Evolutionary conservation across 2,329 filamentous ascomycete species (phyloP).

Genomic region (Raffaelea ambrosiae): DNA sequence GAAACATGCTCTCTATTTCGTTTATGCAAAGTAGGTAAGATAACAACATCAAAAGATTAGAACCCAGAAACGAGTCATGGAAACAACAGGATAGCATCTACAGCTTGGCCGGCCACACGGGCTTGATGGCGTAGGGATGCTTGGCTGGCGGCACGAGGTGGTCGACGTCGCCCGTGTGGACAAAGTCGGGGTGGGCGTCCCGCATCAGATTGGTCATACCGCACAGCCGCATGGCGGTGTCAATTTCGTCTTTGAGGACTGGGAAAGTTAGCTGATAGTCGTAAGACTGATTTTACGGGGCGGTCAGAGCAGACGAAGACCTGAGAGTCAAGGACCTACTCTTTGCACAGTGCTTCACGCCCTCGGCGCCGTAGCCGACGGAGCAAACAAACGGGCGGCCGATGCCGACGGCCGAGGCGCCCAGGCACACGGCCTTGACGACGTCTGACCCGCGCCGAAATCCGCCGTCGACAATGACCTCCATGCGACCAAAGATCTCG

Average conservation of each 20-base stretch:
- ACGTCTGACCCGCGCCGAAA: constrained; percentile 33
- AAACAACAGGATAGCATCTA: background rate
- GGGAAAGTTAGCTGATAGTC: background rate
- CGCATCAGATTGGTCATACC: constrained; percentile 15
- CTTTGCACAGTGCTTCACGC: constrained; percentile 32
- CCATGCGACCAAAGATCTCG: constrained; percentile 28
- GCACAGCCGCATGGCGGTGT: constrained; percentile 27
- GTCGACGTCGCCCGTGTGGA: constrained; percentile 17
- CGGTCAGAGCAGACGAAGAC: background rate
- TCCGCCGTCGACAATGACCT: constrained; percentile 31
- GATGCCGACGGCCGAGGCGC: constrained; percentile 33
- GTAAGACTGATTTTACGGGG: background rate
- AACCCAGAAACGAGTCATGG: too few species aligned
- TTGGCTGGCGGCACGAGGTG: constrained; percentile 8
- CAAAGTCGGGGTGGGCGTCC: constrained; percentile 12
- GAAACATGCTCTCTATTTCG: too few species aligned
- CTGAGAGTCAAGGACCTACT: constrained; percentile 21
- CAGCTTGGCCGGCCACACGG: constrained; percentile 6
- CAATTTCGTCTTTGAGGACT: constrained; percentile 29
- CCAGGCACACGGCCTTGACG: constrained; percentile 32
- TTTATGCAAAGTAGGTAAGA: too few species aligned
- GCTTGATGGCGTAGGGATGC: constrained; percentile 12
- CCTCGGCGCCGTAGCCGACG: constrained; percentile 29
- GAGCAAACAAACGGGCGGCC: constrained; percentile 39
- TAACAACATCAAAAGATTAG: too few species aligned